Evolutionary conservation across 2,329 filamentous ascomycete genomes (phyloP), one percentile per base, ranked within the genome.

Genomic region (Ceratocystis lukuohia): DNA sequence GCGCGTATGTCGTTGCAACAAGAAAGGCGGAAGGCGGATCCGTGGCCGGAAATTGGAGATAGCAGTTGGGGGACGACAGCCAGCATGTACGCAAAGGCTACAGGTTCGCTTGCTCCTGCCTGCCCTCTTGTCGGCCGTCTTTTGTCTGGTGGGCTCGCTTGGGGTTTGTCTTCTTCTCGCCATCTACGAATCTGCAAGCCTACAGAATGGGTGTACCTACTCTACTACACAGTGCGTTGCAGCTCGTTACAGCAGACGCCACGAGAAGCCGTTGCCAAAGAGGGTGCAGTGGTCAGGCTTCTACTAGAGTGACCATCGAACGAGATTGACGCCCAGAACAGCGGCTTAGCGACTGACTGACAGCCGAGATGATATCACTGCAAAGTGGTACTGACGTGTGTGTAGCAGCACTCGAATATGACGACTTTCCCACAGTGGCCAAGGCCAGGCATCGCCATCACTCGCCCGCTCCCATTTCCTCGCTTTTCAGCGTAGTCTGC

Each of bases 321-420:
- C 64, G 64, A 65, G 48, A 8, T 22, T 59, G 50, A 65, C 56
- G 64, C 48, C 53, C n/a, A 65, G 50, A 65, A 65, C 56, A 41
- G 45, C 64, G 53, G 63, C 50, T 44, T 53, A 12, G 48, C 25
- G 8, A 8, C 20, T 25, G 48, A 53, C 25, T 25, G 7, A 25
- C 48, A 25, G 37, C 48, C 7, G 48, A 25, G 25, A 53, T 53
- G 48, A 53, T 25, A 25, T 53, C 48, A 53, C 48, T 8, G 20
- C 3, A 25, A 25, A 25, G 20, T 53, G 8, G 12, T 53, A 22
- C 20, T n/a, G 20, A 22, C 46, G 46, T 22, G 20, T 22, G 20
- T 48, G 46, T 17, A 41, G 37, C 37, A 41, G 37, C 37, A 41
- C 37, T 41, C 10, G 37, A 41, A 41, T 15, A 5, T 22, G 20